These are phyloP conservation scores for Saxophila tyrrhenica DNA, from an alignment of 495 filamentous ascomycete species.

Conservation along the genomic window DNA sequence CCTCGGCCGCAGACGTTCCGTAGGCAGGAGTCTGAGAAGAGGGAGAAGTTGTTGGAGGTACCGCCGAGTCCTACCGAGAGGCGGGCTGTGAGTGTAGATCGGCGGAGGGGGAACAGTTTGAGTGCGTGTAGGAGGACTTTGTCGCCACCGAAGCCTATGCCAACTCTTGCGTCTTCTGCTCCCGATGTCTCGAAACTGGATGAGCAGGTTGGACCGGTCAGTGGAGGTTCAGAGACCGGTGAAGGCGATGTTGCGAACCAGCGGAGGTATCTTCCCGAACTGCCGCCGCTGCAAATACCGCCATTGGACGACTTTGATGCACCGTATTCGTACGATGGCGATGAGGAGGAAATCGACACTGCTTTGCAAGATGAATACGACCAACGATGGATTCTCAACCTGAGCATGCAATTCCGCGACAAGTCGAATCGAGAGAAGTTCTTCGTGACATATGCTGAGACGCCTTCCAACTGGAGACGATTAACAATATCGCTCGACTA, in stretches of 20 bases:
- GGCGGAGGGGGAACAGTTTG: conserved; percentile 32
- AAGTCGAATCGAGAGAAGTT: conserved; percentile 93
- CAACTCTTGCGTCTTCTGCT: conserved; percentile 24
- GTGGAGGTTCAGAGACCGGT: not conserved
- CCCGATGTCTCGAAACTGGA: conserved; percentile 20
- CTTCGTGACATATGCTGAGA: conserved; percentile 88
- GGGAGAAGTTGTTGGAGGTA: conserved; percentile 57
- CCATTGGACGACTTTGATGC: conserved; percentile 22
- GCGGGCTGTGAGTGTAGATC: conserved; percentile 64
- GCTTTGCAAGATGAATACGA: conserved; percentile 69
- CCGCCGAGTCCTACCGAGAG: conserved; percentile 47
- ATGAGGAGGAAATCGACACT: conserved; percentile 18
- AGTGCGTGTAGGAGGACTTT: conserved; percentile 22
- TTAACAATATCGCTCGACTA: conserved; percentile 95
- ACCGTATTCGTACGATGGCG: conserved; percentile 39
- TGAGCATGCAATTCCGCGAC: conserved; percentile 98
- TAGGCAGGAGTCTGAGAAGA: conserved; percentile 66
- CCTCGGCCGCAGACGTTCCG: conserved; percentile 66
- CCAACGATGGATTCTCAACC: conserved; percentile 84
- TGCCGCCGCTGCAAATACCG: conserved; percentile 8
- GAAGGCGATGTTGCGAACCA: not conserved
- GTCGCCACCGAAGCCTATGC: conserved; percentile 30
- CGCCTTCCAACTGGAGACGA: conserved; percentile 65
- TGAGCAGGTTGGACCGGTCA: not conserved
- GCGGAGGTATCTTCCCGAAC: not conserved